These are phyloP conservation scores for Alternaria sp. DNA, from an alignment of 2,329 filamentous ascomycete genomes.

Conservation along the genomic window DNA sequence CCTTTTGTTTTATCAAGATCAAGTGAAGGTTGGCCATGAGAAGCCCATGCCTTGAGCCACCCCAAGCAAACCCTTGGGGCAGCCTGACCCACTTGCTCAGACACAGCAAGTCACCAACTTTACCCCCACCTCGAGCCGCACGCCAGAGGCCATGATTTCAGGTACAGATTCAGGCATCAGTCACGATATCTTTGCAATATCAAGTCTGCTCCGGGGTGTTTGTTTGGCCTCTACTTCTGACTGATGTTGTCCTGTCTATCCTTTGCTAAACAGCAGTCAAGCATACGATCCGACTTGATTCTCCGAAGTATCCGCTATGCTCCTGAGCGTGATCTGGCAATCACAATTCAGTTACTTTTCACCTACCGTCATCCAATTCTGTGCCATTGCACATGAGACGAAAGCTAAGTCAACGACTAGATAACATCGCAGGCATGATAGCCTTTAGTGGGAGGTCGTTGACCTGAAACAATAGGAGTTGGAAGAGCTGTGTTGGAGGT, in stretches of 20 bases:
- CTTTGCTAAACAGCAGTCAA: neutral
- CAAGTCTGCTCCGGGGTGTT: slow-evolving; percentile 15
- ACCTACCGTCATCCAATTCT: no score
- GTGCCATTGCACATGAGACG: neutral
- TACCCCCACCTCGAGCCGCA: slow-evolving; percentile 26
- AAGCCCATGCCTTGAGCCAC: slow-evolving; percentile 38
- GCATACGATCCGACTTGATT: neutral
- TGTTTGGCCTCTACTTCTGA: neutral
- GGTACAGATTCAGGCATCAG: slow-evolving; percentile 1
- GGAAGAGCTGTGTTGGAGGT: neutral
- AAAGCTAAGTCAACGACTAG: neutral
- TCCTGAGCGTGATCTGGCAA: neutral
- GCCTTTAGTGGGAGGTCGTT: neutral
- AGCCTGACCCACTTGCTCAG: slow-evolving; percentile 45
- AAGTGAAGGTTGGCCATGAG: slow-evolving; percentile 21
- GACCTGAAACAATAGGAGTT: neutral
- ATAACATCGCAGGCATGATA: neutral
- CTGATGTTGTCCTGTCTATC: neutral
- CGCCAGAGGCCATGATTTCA: slow-evolving; percentile 8
- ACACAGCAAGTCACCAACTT: slow-evolving; percentile 17
- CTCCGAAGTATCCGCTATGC: neutral
- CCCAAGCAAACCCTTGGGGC: slow-evolving; percentile 38
- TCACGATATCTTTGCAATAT: slow-evolving; percentile 17
- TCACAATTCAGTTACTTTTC: neutral
- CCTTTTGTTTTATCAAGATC: slow-evolving; percentile 18